Evolutionary conservation across 768 basidiomycete genomes (phyloP).

Genomic region (Kwoniella europaea): DNA sequence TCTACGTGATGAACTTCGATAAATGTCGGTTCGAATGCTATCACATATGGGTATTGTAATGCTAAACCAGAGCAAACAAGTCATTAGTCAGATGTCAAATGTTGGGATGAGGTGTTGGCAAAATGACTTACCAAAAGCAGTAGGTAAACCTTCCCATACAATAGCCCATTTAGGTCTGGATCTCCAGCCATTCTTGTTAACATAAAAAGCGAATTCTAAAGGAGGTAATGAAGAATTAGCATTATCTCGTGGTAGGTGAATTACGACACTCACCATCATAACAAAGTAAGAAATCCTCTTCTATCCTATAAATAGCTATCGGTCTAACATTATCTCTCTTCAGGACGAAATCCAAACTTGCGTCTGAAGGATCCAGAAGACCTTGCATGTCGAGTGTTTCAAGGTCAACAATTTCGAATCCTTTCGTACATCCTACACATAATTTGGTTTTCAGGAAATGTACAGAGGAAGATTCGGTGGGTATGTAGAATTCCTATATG

Average conservation of each 20-base stretch:
- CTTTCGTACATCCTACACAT: constrained; percentile 94
- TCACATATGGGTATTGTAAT: constrained; percentile 91
- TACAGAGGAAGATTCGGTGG: constrained; percentile 92
- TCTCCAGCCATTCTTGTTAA: constrained; percentile 92
- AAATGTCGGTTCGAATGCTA: constrained; percentile 95
- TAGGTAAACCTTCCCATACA: constrained; percentile 92
- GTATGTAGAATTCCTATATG: constrained; percentile 93
- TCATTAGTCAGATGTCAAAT: constrained; percentile 1
- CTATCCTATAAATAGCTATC: constrained; percentile 95
- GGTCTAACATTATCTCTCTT: constrained; percentile 86
- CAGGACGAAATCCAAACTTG: constrained; percentile 88
- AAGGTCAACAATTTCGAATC: constrained; percentile 97
- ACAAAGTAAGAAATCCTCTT: constrained; percentile 94
- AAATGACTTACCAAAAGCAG: constrained; percentile 81
- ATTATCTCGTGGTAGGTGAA: neutral
- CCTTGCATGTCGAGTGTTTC: constrained; percentile 97
- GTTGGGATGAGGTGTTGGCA: neutral
- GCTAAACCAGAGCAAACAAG: constrained; percentile 62
- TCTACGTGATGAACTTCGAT: constrained; percentile 96
- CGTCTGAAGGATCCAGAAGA: constrained; percentile 87
- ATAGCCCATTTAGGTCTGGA: constrained; percentile 92
- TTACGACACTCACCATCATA: constrained; percentile 78
- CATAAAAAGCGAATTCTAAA: constrained; percentile 96
- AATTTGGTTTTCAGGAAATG: constrained; percentile 97
- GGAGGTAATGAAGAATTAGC: neutral